phyloP scores from a whole-genome alignment of 345 rosid genomes.

The Eucalyptus cloeziana region DNA sequence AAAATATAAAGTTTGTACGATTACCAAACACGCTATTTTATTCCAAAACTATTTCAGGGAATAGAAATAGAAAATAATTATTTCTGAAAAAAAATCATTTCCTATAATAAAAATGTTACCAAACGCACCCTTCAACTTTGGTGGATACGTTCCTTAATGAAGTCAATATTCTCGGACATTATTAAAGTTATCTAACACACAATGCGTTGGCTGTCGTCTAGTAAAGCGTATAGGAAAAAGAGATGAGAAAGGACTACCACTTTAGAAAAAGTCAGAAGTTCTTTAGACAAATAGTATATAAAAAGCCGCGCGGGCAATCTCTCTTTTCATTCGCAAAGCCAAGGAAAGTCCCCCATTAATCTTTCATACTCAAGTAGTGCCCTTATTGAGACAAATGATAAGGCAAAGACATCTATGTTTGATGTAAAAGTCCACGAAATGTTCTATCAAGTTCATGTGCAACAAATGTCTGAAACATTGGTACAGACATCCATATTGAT shows the following conservation, averaged over 20 bases:
- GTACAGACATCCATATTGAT: not conserved
- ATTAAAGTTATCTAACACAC: too few species aligned
- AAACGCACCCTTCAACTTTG: too few species aligned
- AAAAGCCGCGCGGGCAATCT: accelerated
- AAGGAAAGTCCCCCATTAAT: not conserved
- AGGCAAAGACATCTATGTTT: not conserved
- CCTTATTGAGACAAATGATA: not conserved
- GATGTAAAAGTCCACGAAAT: not conserved
- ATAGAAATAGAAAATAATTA: too few species aligned
- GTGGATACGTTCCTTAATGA: too few species aligned
- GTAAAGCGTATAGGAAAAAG: too few species aligned
- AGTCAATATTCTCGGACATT: too few species aligned
- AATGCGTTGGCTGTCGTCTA: too few species aligned
- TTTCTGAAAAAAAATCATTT: accelerated
- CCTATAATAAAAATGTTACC: too few species aligned
- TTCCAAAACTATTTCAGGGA: accelerated
- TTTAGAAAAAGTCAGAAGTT: too few species aligned
- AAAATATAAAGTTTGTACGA: accelerated
- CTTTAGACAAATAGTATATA: too few species aligned
- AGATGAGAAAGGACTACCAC: accelerated
- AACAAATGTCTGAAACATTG: not conserved
- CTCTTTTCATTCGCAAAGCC: accelerated
- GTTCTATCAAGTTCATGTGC: not conserved
- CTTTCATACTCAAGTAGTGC: not conserved
- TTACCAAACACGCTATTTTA: accelerated